Base-by-base conservation (phyloP, 108 stramenopile genomes). In the Phaeodactylum tricornutum region DNA sequence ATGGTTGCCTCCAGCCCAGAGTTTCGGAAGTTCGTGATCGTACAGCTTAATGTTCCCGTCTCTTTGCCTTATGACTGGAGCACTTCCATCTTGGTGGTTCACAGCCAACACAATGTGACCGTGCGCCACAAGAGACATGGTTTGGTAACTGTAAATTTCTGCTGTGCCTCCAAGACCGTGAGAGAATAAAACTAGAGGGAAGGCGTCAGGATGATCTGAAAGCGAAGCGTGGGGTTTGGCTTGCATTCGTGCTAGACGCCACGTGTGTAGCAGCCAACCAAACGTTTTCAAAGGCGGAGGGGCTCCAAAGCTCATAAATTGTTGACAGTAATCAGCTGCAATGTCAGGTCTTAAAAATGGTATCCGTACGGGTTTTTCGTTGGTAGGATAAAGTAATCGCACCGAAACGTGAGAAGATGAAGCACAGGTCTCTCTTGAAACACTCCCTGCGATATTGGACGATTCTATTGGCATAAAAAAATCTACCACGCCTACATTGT, bases 151-250 rank as follows among this genome's bases (percentile, higher is more conserved):
- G 48, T 81, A 81, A 11, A 74, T 43, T 21, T 62, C 64, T 1
- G 66, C 51, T 30, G 39, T 64, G 14, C 72, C 80, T 16, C 64
- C 67, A 35, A 81, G 44, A 19, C 80, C 80, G 57, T 81, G 80
- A 4, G 80, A 81, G 47, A 65, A 77, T 21, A 71, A 53, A 27
- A 74, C 47, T 19, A 81, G 42, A 1, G 80, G 80, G 0, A 66
- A 53, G 25, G 40, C 47, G 21, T 12, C 22, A 29, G 36, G 53
- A 0, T 14, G 33, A 23, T 35, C 17, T 43, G 0, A 12, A 17
- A 38, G 26, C 14, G 43, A 41, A 14, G 61, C 59, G 50, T 65
- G 34, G 3, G 26, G 30, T 29, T 38, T 57, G 1, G 44, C 45
- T 2, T 16, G 29, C 4, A 55, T 28, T 16, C 27, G 21, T 0